phyloP scores from a whole-genome alignment of 345 rosid species.

The Tarenaya hassleriana region DNA sequence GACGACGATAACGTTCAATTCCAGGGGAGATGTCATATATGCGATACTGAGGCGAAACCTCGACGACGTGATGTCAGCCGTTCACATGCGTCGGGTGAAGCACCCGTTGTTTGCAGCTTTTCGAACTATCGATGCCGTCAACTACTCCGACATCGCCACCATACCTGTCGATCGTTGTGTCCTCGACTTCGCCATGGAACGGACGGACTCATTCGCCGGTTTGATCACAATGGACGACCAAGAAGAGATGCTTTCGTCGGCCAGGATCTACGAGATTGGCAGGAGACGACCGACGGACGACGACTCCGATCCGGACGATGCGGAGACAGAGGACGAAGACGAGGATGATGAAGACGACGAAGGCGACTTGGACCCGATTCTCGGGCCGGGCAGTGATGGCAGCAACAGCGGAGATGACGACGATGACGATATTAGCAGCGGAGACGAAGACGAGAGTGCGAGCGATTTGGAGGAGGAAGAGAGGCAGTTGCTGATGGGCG shows the following conservation, averaged over 20 bases:
- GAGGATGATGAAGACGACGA: slow-evolving; percentile 76
- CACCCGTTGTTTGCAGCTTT: slow-evolving; percentile 80
- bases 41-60: slow-evolving; percentile 93
- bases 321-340: slow-evolving; percentile 89
- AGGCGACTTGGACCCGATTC: slow-evolving; percentile 55
- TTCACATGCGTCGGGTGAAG: slow-evolving; percentile 78
- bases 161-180: slow-evolving; percentile 89
- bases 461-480: slow-evolving; percentile 61
- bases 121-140: slow-evolving; percentile 84
- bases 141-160: slow-evolving; percentile 91
- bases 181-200: slow-evolving; percentile 91
- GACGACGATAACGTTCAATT: slow-evolving; percentile 81
- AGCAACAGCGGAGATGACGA: slow-evolving; percentile 78
- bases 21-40: slow-evolving; percentile 85
- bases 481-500: slow-evolving; percentile 46
- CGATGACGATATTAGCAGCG: slow-evolving; percentile 51
- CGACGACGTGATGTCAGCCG: slow-evolving; percentile 89
- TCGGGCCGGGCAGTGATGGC: slow-evolving; percentile 56
- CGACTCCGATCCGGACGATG: slow-evolving; percentile 96
- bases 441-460: slow-evolving; percentile 50
- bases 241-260: slow-evolving; percentile 88
- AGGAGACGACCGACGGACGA: slow-evolving; percentile 89
- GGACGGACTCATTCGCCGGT: slow-evolving; percentile 85
- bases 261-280: slow-evolving; percentile 89
- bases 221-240: slow-evolving; percentile 93